Conservation (phyloP, 1,284 basidiomycete species). For the Grifola frondosa region DNA sequence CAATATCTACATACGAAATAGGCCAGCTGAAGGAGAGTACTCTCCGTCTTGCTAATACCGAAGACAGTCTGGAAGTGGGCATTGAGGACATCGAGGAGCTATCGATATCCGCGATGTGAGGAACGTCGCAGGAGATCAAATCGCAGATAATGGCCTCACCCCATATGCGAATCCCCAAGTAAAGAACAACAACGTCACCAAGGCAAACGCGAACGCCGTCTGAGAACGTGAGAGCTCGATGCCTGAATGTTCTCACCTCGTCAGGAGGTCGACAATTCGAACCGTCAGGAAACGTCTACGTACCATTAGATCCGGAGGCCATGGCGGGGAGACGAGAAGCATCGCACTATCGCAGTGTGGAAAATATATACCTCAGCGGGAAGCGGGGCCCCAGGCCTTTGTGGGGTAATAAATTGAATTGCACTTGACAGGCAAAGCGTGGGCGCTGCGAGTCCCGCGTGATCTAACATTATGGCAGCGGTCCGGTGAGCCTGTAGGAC, state of each 20-base stretch:
- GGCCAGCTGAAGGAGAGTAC: slow-evolving; percentile 81
- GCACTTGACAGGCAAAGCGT: background rate
- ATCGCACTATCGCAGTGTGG: background rate
- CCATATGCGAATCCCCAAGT: slow-evolving; percentile 81
- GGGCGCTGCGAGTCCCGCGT: slow-evolving; percentile 15
- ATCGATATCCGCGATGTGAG: slow-evolving; percentile 21
- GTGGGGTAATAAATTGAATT: slow-evolving; percentile 14
- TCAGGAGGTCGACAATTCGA: background rate
- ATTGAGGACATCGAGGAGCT: slow-evolving; percentile 85
- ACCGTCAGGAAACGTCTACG: slow-evolving; percentile 10
- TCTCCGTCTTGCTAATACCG: slow-evolving; percentile 72
- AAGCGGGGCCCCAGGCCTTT: slow-evolving; percentile 17
- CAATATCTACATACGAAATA: slow-evolving; percentile 59
- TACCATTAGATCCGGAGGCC: slow-evolving; percentile 38
- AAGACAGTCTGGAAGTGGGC: slow-evolving; percentile 78
- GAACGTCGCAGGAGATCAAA: slow-evolving; percentile 7
- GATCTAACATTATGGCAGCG: slow-evolving; percentile 13
- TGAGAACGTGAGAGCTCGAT: slow-evolving; percentile 44
- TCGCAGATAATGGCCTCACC: slow-evolving; percentile 34
- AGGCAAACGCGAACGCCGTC: slow-evolving; percentile 61
- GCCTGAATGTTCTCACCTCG: slow-evolving; percentile 31
- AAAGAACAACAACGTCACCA: slow-evolving; percentile 81
- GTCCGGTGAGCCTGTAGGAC: slow-evolving; percentile 11
- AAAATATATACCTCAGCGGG: slow-evolving; percentile 15
- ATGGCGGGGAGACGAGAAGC: slow-evolving; percentile 16